Base-by-base conservation (phyloP, 768 basidiomycete genomes). In the Panellus pusillus region DNA sequence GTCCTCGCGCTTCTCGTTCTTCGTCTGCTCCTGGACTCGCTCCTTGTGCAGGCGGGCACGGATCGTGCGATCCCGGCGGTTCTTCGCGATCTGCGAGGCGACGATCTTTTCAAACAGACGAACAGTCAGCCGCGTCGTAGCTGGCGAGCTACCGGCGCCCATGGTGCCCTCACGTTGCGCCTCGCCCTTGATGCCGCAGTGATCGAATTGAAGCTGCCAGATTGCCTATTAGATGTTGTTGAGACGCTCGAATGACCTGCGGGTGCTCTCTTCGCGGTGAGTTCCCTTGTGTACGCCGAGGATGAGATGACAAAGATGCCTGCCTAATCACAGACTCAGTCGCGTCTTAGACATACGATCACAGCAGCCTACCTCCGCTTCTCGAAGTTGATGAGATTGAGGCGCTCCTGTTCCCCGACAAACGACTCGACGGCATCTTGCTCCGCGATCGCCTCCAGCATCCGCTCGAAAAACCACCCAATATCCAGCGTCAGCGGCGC, bases 281-380 rank as follows among this genome's bases (percentile, higher is more conserved):
- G 71, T 70, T 37, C 73, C 70, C 53, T 74, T 73, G 37, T 76
- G 76, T 17, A 72, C 67, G 4, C 73, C 67, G 40, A 73, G 71
- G 50, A 91, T 79, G 17, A 92, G 70, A 54, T 84, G 79, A 65
- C 79, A 83, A 18, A 93, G 68, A 57, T 87, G 82, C 61, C n/a
- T n/a, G n/a, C n/a, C 91, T 91, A 56, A 9, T 37, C 55, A 27
- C 54, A 49, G 44, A 44, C 32, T 36, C 31, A 42, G 40, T 27
- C 48, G 38, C n/a, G n/a, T n/a, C n/a, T n/a, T n/a, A n/a, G n/a
- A n/a, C n/a, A n/a, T n/a, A n/a, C n/a, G n/a, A n/a, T n/a, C n/a
- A n/a, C n/a, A n/a, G n/a, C n/a, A n/a, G n/a, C n/a, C n/a, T n/a
- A 89, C 90, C 91, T 81, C 58, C 91, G 79, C 63, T 93, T 93